These are phyloP conservation scores for Serendipita indica DNA, from an alignment of 768 basidiomycete species.

Conservation along the genomic window DNA sequence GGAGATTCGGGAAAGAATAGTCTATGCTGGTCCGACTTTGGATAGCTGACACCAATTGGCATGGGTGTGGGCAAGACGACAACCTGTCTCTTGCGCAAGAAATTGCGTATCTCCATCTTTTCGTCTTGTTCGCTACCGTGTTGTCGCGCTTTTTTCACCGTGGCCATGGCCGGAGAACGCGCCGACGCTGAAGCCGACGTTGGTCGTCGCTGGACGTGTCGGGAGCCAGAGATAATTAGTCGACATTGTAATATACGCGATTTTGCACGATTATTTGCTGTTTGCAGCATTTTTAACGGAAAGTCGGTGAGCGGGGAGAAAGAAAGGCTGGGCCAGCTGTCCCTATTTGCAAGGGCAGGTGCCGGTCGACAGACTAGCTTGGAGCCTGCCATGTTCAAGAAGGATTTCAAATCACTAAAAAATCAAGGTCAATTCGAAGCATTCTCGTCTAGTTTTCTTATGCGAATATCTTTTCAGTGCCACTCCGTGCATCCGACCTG, in stretches of 20 bases:
- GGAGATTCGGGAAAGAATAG: slow-evolving; percentile 41
- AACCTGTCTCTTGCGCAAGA: neutral
- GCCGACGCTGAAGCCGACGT: neutral
- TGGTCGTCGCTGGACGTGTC: neutral
- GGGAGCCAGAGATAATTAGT: neutral
- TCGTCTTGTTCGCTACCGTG: neutral
- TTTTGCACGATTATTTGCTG: neutral
- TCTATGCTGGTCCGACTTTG: neutral
- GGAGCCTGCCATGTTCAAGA: slow-evolving; percentile 10
- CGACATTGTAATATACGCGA: neutral
- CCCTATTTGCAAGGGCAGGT: neutral
- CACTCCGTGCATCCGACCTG: slow-evolving; percentile 56
- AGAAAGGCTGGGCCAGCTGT: neutral
- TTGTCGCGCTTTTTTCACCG: neutral
- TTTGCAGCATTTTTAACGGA: slow-evolving; percentile 4
- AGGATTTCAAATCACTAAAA: slow-evolving; percentile 6
- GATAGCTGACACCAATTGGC: neutral
- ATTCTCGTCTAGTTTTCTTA: neutral
- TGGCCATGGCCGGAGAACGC: neutral
- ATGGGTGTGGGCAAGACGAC: neutral
- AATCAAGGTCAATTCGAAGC: neutral
- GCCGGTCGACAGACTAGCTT: neutral
- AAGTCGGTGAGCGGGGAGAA: no score
- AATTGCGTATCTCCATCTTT: neutral
- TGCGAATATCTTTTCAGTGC: slow-evolving; percentile 27